phyloP scores from a whole-genome alignment of 345 rosid species.

The Citrus australasica region DNA sequence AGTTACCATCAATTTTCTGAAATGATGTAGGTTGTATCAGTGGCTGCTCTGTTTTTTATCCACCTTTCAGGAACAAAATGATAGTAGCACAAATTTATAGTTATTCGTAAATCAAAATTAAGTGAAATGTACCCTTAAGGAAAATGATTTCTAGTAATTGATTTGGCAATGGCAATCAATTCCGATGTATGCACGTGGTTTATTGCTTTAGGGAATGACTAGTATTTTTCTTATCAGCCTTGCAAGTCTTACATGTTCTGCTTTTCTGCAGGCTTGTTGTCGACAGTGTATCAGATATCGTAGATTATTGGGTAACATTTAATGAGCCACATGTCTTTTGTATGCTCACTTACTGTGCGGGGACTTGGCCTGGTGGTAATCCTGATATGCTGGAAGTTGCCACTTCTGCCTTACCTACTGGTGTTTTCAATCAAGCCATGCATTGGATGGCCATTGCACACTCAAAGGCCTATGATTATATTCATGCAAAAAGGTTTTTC shows the following conservation, averaged over 20 bases:
- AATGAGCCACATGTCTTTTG: conserved; percentile 91
- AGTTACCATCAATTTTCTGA: conserved; percentile 1
- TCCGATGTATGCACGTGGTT: background rate
- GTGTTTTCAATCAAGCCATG: conserved; percentile 79
- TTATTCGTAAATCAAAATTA: background rate
- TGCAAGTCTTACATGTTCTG: conserved; percentile 16
- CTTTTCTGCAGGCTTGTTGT: conserved; percentile 73
- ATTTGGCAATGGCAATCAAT: background rate
- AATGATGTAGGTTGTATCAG: background rate
- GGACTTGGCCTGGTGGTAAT: conserved; percentile 98
- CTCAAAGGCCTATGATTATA: conserved; percentile 74
- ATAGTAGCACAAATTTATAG: background rate
- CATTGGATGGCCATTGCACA: conserved; percentile 89
- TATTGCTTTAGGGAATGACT: conserved; percentile 5
- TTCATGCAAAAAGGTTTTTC: conserved; percentile 59
- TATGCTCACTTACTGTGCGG: conserved; percentile 93
- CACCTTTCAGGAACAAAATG: background rate
- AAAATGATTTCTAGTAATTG: background rate
- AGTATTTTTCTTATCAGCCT: background rate
- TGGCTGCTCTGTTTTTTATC: background rate
- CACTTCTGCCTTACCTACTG: conserved; percentile 81
- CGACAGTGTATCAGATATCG: conserved; percentile 64
- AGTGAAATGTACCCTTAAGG: background rate
- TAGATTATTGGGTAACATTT: conserved; percentile 91
- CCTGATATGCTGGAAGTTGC: conserved; percentile 92